Evolutionary conservation across 352 stramenopile species (phyloP), one percentile per base, ranked within the genome.

Genomic region (Pythium diclinum): DNA sequence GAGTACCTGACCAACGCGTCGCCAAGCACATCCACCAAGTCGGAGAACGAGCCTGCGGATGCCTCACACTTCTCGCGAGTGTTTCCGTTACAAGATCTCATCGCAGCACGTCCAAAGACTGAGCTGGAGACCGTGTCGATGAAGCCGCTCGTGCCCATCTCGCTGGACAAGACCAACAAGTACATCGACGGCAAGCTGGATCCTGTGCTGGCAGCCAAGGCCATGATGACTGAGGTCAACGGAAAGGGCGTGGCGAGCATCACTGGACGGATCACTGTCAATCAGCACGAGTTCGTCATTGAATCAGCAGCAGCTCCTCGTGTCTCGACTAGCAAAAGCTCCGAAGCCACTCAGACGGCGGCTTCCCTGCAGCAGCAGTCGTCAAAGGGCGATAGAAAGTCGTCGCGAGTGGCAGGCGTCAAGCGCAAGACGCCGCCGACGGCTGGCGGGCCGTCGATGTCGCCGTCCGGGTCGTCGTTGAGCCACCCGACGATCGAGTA

Each of bases 171-270:
- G 53, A 56, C 79, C 5, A 79, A 81, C 8, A 95, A 95, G 56
- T 94, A 94, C 69, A 76, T 95, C n/a, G 85, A 93, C 61, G 87
- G 85, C 42, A 78, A 77, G 49, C 75, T 95, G 7, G 80, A 93
- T 49, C 78, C 84, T 1, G 47, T 89, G 74, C 69, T 94, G 25
- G 83, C 85, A 25, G 74, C 76, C 16, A 73, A 79, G 34, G 69
- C 76, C 13, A 78, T 78, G 46, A 75, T 94, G 38, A 88, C 80
- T 0, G 83, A 94, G 21, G 72, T 91, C 23, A 87, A 82, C 64
- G 85, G 83, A 14, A 91, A 91, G 58, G 78, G 78, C 21, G 83
- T 76, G 4, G 83, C 78, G 10, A 84, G 68, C 34, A 63, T 92
- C 14, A 80, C 59, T 44, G 85, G 85, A 4, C 77, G 86, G 19